Evolutionary conservation across 768 basidiomycete species (phyloP).

Genomic region (Lentinula detonsa): DNA sequence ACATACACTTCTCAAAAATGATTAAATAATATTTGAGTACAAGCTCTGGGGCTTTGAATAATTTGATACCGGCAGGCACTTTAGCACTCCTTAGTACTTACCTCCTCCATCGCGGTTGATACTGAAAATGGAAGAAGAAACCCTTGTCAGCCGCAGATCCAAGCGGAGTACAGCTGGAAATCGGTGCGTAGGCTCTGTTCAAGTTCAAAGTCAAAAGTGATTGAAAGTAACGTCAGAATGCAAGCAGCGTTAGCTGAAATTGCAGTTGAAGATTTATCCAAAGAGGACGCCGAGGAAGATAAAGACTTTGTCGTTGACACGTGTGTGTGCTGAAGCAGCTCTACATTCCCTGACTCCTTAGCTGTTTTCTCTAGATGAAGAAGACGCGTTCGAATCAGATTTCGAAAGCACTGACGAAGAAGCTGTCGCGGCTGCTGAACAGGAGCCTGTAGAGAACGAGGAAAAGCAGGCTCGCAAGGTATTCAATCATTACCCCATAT

Average conservation of each 20-base stretch:
- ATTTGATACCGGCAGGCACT: not conserved
- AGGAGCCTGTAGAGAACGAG: conserved; percentile 34
- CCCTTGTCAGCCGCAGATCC: conserved; percentile 50
- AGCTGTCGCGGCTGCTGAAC: conserved; percentile 35
- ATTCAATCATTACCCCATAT: conserved; percentile 29
- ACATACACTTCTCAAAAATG: too few relatives aligned
- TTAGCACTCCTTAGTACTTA: not conserved
- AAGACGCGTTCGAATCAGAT: conserved; percentile 77
- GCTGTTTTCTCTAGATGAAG: conserved; percentile 49
- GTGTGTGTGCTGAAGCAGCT: conserved; percentile 31
- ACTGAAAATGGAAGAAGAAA: conserved; percentile 30
- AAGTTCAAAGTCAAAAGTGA: not conserved
- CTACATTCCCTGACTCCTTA: conserved; percentile 7
- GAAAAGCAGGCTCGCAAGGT: conserved; percentile 58
- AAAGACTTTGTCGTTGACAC: conserved; percentile 62
- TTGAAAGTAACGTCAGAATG: conserved; percentile 44
- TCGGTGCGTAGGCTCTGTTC: conserved; percentile 34
- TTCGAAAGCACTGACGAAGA: conserved; percentile 82
- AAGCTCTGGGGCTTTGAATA: too few relatives aligned
- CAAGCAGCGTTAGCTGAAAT: conserved; percentile 72
- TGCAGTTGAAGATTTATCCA: conserved; percentile 44
- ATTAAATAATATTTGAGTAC: too few relatives aligned
- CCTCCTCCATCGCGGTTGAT: not conserved
- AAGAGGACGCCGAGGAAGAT: conserved; percentile 63
- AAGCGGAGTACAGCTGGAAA: conserved; percentile 77